Evolutionary conservation across 2,329 filamentous ascomycete genomes (phyloP), one percentile per base, ranked within the genome.

Genomic region (Didymella keratinophila): DNA sequence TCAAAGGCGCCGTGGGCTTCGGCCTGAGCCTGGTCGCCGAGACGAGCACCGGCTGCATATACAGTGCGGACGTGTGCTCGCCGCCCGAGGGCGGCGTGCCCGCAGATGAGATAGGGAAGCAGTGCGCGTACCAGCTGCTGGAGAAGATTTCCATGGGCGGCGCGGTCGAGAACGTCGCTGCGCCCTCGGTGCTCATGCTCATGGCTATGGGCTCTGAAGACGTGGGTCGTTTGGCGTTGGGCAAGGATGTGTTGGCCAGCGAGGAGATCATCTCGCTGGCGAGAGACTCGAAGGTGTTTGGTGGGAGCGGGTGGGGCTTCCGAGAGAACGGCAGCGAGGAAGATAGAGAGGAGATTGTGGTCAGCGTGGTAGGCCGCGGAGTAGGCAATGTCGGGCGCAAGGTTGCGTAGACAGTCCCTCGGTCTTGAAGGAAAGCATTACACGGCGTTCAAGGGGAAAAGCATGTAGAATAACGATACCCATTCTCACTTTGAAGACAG

Each of bases 201-300:
- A 99, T 99, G 95, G 92, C 93, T 32, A 98, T 99, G 95, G 95
- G 95, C 0, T 92, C 90, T 1, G 95, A 98, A 75, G 95, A 99
- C 76, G 93, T 99, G 14, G 95, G 95, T 4, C 86, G 95, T 58
- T 77, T 99, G 65, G 86, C 91, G 62, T 75, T 99, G 58, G 92
- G 93, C 30, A 88, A 87, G 68, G 90, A 94, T 45, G 87, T 97
- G 0, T 78, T 98, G 44, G 93, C 88, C 0, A 90, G 88, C 2
- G 92, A 97, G 73, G 89, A 92, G 59, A 82, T 92, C 52, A 85
- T 99, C 56, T 87, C 87, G 48, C 79, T 97, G 52, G 93, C 91
- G 11, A 85, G 95, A 69, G 95, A 99, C 75, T 78, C 97, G 67
- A 89, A 87, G 73, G 88, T 85, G n/a, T 97, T 98, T 78, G 94